Evolutionary conservation across 495 filamentous ascomycete species (phyloP).

Genomic region (Oleoguttula mirabilis): DNA sequence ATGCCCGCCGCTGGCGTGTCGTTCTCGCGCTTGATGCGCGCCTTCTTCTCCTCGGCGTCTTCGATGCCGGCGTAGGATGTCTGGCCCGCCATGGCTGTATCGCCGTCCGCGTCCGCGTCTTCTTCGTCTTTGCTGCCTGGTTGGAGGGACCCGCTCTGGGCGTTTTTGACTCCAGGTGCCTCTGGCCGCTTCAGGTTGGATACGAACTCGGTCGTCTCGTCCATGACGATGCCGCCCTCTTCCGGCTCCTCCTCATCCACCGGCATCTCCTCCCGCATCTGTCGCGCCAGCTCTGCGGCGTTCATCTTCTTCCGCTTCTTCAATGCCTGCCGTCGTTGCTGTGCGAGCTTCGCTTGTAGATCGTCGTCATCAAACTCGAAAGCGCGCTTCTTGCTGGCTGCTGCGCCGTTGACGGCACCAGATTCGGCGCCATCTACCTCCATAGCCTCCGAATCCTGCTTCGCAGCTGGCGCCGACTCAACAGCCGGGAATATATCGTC

Average conservation of each 20-base stretch:
- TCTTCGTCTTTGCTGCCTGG: slow-evolving; percentile 42
- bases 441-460: slow-evolving; percentile 48
- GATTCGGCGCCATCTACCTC: slow-evolving; percentile 55
- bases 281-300: slow-evolving; percentile 74
- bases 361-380: slow-evolving; percentile 86
- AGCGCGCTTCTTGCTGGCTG: slow-evolving; percentile 44
- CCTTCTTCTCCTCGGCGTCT: slow-evolving; percentile 41
- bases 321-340: slow-evolving; percentile 65
- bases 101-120: slow-evolving; percentile 45
- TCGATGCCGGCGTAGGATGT: slow-evolving; percentile 47
- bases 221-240: slow-evolving; percentile 69
- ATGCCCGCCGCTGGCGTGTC: slow-evolving; percentile 38
- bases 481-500: slow-evolving; percentile 53
- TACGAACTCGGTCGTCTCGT: slow-evolving; percentile 92
- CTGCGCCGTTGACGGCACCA: slow-evolving; percentile 32
- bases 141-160: neutral
- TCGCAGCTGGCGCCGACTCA: slow-evolving; percentile 28
- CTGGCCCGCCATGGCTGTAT: slow-evolving; percentile 48
- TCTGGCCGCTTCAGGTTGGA: slow-evolving; percentile 60
- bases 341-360: slow-evolving; percentile 70
- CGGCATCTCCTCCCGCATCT: slow-evolving; percentile 63
- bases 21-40: slow-evolving; percentile 41
- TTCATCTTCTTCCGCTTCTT: slow-evolving; percentile 79
- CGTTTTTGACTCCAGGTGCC: slow-evolving; percentile 39
- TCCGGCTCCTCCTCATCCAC: slow-evolving; percentile 42